Evolutionary conservation across 768 basidiomycete species (phyloP).

Genomic region (Crassisporium funariophilum): DNA sequence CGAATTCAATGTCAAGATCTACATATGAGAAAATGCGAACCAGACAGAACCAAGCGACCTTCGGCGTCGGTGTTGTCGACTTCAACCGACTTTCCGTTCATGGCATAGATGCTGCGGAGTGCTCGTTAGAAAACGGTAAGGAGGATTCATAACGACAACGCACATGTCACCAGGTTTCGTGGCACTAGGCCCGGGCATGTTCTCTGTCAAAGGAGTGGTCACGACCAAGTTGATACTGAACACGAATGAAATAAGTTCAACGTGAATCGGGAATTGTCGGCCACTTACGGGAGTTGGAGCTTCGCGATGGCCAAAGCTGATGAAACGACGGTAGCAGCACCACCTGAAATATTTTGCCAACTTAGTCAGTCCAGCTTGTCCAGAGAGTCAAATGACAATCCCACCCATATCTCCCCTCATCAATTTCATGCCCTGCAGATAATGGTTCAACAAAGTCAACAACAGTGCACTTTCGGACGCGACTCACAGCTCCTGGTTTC

Average conservation of each 20-base stretch:
- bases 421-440: slow-evolving; percentile 70
- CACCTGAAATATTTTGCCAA: slow-evolving; percentile 42
- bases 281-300: slow-evolving; percentile 72
- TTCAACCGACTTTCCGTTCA: slow-evolving; percentile 88
- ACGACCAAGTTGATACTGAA: slow-evolving; percentile 74
- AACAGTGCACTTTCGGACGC: too few relatives aligned
- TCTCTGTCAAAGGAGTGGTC: slow-evolving; percentile 78
- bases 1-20: background rate
- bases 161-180: slow-evolving; percentile 87
- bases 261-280: background rate
- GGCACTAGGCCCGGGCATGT: slow-evolving; percentile 77
- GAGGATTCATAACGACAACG: slow-evolving; percentile 18
- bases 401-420: slow-evolving; percentile 90
- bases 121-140: background rate
- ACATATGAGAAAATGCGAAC: slow-evolving; percentile 33
- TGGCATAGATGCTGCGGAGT: slow-evolving; percentile 65
- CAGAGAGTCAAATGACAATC: background rate
- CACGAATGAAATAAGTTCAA: slow-evolving; percentile 1
- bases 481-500: slow-evolving; percentile 68
- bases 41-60: slow-evolving; percentile 71
- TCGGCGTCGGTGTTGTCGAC: slow-evolving; percentile 90
- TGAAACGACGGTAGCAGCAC: slow-evolving; percentile 77
- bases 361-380: background rate
- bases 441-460: background rate
- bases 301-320: slow-evolving; percentile 79